Evolutionary conservation across 2,329 filamentous ascomycete genomes (phyloP).

Genomic region (Penicillium hesseltinei): DNA sequence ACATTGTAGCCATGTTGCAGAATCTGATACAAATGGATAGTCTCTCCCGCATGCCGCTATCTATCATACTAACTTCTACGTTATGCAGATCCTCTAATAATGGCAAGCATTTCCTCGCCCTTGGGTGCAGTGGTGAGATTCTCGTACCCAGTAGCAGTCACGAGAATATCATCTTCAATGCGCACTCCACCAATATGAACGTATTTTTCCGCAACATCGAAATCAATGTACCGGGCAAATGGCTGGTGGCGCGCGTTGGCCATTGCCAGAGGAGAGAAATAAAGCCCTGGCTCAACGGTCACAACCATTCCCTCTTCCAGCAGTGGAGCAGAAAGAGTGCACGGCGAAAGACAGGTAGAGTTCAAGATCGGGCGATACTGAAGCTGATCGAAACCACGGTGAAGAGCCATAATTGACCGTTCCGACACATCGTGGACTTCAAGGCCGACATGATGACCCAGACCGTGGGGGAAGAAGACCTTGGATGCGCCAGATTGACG

Average conservation of each 20-base stretch:
- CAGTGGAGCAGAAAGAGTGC: constrained; percentile 34
- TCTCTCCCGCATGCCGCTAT: background rate
- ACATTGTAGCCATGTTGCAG: background rate
- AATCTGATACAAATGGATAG: too few species aligned
- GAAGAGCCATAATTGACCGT: constrained; percentile 33
- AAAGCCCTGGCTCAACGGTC: constrained; percentile 55
- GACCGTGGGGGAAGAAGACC: constrained; percentile 45
- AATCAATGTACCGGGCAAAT: constrained; percentile 39
- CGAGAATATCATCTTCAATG: constrained; percentile 62
- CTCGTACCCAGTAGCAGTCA: constrained; percentile 66
- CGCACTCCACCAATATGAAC: constrained; percentile 45
- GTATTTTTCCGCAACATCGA: constrained; percentile 40
- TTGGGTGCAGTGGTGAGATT: constrained; percentile 73
- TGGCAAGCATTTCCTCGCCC: constrained; percentile 53
- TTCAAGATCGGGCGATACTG: background rate
- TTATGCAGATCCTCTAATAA: constrained; percentile 32
- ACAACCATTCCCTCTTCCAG: constrained; percentile 57
- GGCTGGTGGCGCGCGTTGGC: constrained; percentile 33
- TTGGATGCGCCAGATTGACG: constrained; percentile 36
- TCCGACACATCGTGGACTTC: constrained; percentile 47
- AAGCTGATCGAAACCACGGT: background rate
- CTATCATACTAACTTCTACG: background rate
- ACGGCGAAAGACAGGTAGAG: constrained; percentile 26
- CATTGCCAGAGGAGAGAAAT: constrained; percentile 42
- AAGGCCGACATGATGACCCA: constrained; percentile 60